phyloP scores from a whole-genome alignment of 2,329 filamentous ascomycete genomes.

The Pleomassaria siparia region DNA sequence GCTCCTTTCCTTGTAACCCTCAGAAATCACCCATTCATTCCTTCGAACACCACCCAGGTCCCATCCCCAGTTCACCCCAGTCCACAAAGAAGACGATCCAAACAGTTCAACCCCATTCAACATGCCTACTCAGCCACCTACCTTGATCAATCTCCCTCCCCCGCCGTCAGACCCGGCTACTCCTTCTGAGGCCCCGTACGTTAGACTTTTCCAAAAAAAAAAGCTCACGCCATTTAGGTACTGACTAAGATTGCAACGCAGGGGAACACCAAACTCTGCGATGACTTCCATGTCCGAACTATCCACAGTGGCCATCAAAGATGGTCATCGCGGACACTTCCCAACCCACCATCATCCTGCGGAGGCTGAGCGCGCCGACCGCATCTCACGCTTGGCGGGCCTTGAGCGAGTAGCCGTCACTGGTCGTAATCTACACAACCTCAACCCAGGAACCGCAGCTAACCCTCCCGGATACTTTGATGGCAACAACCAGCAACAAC shows the following conservation, averaged over 20 bases:
- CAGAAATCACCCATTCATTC: constrained; percentile 1
- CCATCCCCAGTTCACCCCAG: not conserved
- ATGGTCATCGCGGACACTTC: constrained; percentile 84
- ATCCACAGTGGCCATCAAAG: constrained; percentile 93
- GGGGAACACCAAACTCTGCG: constrained; percentile 88
- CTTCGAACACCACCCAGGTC: no score
- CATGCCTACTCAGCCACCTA: constrained; percentile 55
- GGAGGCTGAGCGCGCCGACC: constrained; percentile 89
- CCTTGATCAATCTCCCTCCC: constrained; percentile 80
- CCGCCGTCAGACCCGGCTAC: constrained; percentile 81
- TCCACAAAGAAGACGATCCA: not conserved
- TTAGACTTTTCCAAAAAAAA: constrained; percentile 7
- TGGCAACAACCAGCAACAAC: constrained; percentile 63
- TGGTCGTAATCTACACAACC: constrained; percentile 54
- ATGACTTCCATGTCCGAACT: constrained; percentile 90
- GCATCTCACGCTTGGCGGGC: constrained; percentile 92
- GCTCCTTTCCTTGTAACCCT: constrained; percentile 2
- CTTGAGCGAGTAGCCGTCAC: constrained; percentile 83
- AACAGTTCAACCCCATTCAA: constrained; percentile 10
- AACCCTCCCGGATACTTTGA: constrained; percentile 73
- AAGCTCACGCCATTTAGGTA: constrained; percentile 1
- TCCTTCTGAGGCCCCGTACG: constrained; percentile 87
- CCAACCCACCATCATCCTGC: constrained; percentile 68
- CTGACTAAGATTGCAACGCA: constrained; percentile 43
- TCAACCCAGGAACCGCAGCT: constrained; percentile 48